phyloP scores from a whole-genome alignment of 2,329 filamentous ascomycete genomes.

The Cordyceps fumosorosea region DNA sequence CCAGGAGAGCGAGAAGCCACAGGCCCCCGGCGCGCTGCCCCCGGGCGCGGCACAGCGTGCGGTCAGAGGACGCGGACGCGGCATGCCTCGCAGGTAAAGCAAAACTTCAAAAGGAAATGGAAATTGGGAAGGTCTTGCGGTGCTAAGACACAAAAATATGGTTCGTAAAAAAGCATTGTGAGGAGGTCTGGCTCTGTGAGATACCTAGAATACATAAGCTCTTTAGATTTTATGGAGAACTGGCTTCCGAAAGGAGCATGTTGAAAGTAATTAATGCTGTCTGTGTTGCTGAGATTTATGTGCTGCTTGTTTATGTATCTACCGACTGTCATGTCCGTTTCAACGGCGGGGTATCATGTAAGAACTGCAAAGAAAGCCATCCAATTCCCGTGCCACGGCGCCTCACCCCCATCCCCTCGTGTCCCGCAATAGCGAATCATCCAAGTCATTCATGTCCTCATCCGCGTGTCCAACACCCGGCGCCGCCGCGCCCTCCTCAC shows the following conservation, averaged over 20 bases:
- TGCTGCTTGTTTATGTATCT: not conserved
- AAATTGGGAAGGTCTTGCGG: slow-evolving; percentile 4
- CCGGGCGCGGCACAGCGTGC: slow-evolving; percentile 84
- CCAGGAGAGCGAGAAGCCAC: slow-evolving; percentile 81
- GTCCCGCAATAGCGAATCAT: not conserved
- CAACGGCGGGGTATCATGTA: slow-evolving; percentile 3
- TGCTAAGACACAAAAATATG: slow-evolving; percentile 16
- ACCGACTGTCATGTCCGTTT: not conserved
- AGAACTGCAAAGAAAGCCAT: not conserved
- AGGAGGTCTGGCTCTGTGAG: slow-evolving; percentile 28
- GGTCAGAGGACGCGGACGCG: slow-evolving; percentile 72
- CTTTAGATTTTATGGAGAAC: slow-evolving; percentile 13
- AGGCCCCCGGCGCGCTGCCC: slow-evolving; percentile 71
- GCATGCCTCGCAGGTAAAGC: slow-evolving; percentile 75
- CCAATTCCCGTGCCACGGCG: not conserved
- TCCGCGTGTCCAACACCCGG: not conserved
- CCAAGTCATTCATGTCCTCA: slow-evolving; percentile 12
- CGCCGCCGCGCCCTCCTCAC: not conserved
- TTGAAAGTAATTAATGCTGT: not conserved
- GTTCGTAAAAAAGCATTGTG: slow-evolving; percentile 15
- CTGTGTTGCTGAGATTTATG: not conserved
- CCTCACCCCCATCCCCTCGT: not conserved
- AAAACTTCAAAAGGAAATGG: slow-evolving; percentile 3
- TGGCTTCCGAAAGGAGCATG: not conserved
- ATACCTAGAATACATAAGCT: slow-evolving; percentile 24